These are phyloP conservation scores for Anthracocystis setariae DNA, from an alignment of 1,284 basidiomycete genomes.

Conservation along the genomic window DNA sequence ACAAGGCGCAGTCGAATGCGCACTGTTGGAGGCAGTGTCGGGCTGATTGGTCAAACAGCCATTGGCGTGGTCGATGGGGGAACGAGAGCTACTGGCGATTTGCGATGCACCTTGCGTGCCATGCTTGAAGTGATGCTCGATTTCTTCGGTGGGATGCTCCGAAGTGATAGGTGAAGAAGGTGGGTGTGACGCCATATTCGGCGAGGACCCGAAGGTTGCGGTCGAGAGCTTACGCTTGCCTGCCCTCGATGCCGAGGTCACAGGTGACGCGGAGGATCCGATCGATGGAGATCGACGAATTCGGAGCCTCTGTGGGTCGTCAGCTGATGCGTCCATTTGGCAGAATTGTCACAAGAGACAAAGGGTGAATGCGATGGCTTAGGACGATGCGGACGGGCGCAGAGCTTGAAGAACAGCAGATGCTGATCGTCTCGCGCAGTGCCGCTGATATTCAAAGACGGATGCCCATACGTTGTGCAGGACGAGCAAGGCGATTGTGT, in stretches of 20 bases:
- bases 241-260: conserved; percentile 17
- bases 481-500: background rate
- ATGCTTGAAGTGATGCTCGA: conserved; percentile 16
- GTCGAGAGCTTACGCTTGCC: conserved; percentile 51
- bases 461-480: conserved; percentile 9
- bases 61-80: conserved; percentile 26
- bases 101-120: conserved; percentile 21
- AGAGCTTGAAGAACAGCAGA: conserved; percentile 25
- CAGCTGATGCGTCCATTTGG: conserved; percentile 47
- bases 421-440: conserved; percentile 25
- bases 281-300: conserved; percentile 43
- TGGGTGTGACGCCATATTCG: conserved; percentile 30
- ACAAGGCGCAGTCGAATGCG: conserved; percentile 4
- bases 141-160: conserved; percentile 23
- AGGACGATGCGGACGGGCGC: conserved; percentile 11
- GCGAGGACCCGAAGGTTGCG: conserved; percentile 38
- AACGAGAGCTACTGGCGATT: conserved; percentile 30
- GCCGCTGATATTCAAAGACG: conserved; percentile 1
- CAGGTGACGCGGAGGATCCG: conserved; percentile 27
- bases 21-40: conserved; percentile 7
- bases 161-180: conserved; percentile 37
- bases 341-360: too few species aligned
- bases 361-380: background rate
- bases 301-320: conserved; percentile 38
- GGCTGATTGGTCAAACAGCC: conserved; percentile 1